Base-by-base conservation (phyloP, 2,329 filamentous ascomycete species). In the Aquanectria penicillioides region DNA sequence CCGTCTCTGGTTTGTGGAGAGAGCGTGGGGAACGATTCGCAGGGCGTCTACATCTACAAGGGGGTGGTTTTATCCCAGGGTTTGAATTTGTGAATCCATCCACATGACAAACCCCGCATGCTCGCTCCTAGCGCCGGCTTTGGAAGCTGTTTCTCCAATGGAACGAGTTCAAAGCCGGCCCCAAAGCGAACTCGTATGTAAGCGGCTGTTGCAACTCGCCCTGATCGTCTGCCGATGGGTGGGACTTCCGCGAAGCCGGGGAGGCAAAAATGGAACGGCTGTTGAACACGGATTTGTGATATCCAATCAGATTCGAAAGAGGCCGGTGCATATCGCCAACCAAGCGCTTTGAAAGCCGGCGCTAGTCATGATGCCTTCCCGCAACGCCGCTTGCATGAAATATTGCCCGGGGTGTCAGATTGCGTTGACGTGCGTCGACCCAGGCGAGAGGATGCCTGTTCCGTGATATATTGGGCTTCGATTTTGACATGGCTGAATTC, bases 281-380 rank as follows among this genome's bases (percentile, higher is more conserved):
- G 18, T 36, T 44, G 5, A 55, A 15, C 17, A 10, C 8, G 18
- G 15, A n/a, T 12, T 20, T 10, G 11, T 7, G 17, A n/a, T 1
- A 31, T 0, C 61, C 57, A 64, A 63, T 26, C 15, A 47, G 0
- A 13, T 4, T 4, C 7, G 15, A 17, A 28, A 17, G 41, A 34
- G 22, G 23, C 62, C 62, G 62, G n/a, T 5, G 0, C 1, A 0
- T 1, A 0, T n/a, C 2, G n/a, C 57, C 53, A 64, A 56, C 59
- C 4, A 40, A 5, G 18, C 1, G 0, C 0, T 3, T 15, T 22
- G 5, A 64, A 64, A 63, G 57, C 62, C 62, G 61, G 50, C 20
- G 61, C 53, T 56, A 64, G 38, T 22, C 3, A 9, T 28, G 6
- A 17, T 10, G 4, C 41, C 41, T 15, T 26, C 26, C n/a, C 33